Conservation (phyloP, 2,329 filamentous ascomycete genomes). For the Colletotrichum tamarilloi region DNA sequence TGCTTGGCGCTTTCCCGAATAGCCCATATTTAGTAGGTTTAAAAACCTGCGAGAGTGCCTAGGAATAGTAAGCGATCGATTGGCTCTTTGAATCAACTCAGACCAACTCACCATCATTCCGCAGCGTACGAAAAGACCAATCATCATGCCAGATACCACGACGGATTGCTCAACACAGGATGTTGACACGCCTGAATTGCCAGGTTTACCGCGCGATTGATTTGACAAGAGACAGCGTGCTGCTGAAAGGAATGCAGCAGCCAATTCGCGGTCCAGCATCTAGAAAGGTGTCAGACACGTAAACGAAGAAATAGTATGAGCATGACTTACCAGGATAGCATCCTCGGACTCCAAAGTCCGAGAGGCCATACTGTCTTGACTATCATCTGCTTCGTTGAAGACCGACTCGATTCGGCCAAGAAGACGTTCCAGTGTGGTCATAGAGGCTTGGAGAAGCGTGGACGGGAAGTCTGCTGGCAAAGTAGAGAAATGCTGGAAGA, state of each 20-base stretch:
- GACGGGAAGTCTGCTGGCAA: constrained; percentile 58
- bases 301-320: background rate
- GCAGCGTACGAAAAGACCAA: constrained; percentile 56
- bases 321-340: constrained; percentile 52
- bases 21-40: constrained; percentile 59
- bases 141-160: constrained; percentile 57
- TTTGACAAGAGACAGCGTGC: constrained; percentile 50
- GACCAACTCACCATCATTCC: constrained; percentile 51
- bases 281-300: constrained; percentile 35
- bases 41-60: constrained; percentile 59
- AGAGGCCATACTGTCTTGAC: constrained; percentile 51
- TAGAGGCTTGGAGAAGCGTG: constrained; percentile 54
- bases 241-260: constrained; percentile 60
- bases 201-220: constrained; percentile 22
- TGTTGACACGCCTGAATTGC: constrained; percentile 27
- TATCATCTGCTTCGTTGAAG: constrained; percentile 50
- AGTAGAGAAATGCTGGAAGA: constrained; percentile 61
- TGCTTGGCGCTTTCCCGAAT: constrained; percentile 56
- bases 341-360: constrained; percentile 59
- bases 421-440: constrained; percentile 61
- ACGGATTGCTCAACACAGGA: constrained; percentile 58
- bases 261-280: constrained; percentile 62
- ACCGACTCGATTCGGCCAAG: constrained; percentile 55
- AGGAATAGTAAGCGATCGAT: constrained; percentile 38
- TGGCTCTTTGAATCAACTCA: constrained; percentile 12